Evolutionary conservation across 2,329 filamentous ascomycete species (phyloP).

Genomic region (Microdochium trichocladiopsis): DNA sequence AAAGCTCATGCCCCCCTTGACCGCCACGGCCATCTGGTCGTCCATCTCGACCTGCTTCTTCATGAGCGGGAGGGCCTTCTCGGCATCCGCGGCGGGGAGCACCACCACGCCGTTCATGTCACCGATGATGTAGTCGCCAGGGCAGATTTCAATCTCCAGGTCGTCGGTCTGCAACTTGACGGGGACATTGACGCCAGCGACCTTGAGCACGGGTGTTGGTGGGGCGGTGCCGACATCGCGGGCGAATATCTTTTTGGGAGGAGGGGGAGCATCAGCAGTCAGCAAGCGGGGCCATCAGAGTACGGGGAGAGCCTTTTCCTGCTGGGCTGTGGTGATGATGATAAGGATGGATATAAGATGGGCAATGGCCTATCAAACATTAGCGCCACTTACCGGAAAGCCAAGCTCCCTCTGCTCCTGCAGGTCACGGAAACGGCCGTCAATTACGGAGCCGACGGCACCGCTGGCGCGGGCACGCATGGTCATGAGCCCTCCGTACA

Average conservation of each 20-base stretch:
- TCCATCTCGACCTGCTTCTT: constrained; percentile 32
- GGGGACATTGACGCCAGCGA: constrained; percentile 31
- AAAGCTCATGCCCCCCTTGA: constrained; percentile 34
- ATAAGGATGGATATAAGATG: no score
- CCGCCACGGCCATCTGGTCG: constrained; percentile 29
- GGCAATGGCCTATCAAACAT: no score
- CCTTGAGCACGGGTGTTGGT: constrained; percentile 32
- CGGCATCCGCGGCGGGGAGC: constrained; percentile 28
- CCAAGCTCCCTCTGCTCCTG: constrained; percentile 42
- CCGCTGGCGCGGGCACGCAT: constrained; percentile 34
- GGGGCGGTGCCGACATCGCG: constrained; percentile 36
- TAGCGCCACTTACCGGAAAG: constrained; percentile 27
- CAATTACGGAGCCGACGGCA: constrained; percentile 41
- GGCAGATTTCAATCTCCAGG: constrained; percentile 28
- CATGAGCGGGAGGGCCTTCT: constrained; percentile 31
- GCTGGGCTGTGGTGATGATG: background rate
- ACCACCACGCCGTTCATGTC: constrained; percentile 39
- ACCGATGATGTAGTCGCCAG: constrained; percentile 36
- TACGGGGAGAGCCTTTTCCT: no score
- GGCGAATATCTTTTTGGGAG: constrained; percentile 27
- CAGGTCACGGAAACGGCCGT: constrained; percentile 44
- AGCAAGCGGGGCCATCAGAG: no score
- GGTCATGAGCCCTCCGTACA: constrained; percentile 48
- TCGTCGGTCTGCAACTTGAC: constrained; percentile 28
- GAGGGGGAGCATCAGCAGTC: background rate